These are phyloP conservation scores for Linderniella brevidens DNA, from an alignment of 257 asterid species.

Conservation along the genomic window DNA sequence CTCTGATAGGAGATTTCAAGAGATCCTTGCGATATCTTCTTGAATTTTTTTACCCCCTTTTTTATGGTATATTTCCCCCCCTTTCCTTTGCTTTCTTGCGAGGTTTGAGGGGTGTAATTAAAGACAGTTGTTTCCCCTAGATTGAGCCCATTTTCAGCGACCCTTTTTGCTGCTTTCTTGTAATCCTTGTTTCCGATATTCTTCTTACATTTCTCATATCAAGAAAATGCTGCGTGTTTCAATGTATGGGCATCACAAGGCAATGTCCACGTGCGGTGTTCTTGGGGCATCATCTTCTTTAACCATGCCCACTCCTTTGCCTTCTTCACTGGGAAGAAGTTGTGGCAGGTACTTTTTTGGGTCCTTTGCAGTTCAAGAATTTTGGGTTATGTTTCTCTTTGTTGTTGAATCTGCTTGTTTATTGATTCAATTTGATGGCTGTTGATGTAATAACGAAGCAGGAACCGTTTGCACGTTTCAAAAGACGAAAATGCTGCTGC, in stretches of 20 bases:
- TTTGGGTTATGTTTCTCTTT: constrained; percentile 5
- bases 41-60: not conserved
- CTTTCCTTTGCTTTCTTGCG: constrained; percentile 9
- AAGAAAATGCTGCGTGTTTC: constrained; percentile 36
- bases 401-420: constrained; percentile 19
- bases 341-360: constrained; percentile 39
- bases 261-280: constrained; percentile 14
- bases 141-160: constrained; percentile 13
- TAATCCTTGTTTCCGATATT: not conserved
- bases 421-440: no score
- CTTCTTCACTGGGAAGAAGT: constrained; percentile 14
- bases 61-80: not conserved
- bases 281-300: constrained; percentile 15
- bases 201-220: constrained; percentile 5
- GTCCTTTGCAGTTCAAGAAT: constrained; percentile 5
- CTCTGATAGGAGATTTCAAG: not conserved
- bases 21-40: constrained; percentile 4
- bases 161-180: constrained; percentile 13
- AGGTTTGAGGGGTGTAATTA: constrained; percentile 10
- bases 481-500: constrained; percentile 19
- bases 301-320: constrained; percentile 10
- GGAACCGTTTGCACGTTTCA: constrained; percentile 17
- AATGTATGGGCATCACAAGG: constrained; percentile 24
- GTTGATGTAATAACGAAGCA: constrained; percentile 30
- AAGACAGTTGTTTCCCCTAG: constrained; percentile 10